Conservation (phyloP, 148 eudicot species). For the Rhododendron molle region DNA sequence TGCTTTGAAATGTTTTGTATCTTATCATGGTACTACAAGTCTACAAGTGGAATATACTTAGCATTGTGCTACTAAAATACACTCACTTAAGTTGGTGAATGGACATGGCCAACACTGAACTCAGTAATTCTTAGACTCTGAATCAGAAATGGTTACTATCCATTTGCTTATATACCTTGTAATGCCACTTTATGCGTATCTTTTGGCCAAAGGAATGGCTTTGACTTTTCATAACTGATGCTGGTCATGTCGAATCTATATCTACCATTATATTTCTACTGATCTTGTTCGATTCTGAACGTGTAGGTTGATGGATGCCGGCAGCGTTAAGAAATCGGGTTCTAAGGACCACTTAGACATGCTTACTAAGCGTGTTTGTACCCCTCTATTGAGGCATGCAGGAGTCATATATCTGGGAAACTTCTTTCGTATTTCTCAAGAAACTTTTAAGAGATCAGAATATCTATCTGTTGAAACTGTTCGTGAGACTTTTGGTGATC, state of each 20-base stretch:
- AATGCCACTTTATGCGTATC: background rate
- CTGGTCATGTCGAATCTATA: background rate
- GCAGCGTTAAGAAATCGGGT: background rate
- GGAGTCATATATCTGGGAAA: background rate
- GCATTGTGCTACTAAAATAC: too few relatives aligned
- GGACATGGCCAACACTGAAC: too few relatives aligned
- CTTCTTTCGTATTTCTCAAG: background rate
- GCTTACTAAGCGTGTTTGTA: background rate
- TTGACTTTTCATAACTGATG: background rate
- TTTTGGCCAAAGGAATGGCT: background rate
- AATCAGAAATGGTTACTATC: too few relatives aligned
- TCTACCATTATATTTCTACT: background rate
- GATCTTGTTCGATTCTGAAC: background rate
- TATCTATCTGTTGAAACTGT: background rate
- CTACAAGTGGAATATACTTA: too few relatives aligned
- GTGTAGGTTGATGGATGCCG: background rate
- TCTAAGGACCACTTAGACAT: background rate
- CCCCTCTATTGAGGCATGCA: constrained; percentile 3
- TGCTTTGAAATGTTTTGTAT: too few relatives aligned
- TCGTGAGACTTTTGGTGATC: background rate
- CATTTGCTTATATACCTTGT: too few relatives aligned
- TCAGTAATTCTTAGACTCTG: too few relatives aligned
- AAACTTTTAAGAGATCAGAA: background rate
- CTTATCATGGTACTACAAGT: too few relatives aligned
- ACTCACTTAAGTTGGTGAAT: too few relatives aligned